Conservation (phyloP, 2,329 filamentous ascomycete species). For the Fusarium metavorans region DNA sequence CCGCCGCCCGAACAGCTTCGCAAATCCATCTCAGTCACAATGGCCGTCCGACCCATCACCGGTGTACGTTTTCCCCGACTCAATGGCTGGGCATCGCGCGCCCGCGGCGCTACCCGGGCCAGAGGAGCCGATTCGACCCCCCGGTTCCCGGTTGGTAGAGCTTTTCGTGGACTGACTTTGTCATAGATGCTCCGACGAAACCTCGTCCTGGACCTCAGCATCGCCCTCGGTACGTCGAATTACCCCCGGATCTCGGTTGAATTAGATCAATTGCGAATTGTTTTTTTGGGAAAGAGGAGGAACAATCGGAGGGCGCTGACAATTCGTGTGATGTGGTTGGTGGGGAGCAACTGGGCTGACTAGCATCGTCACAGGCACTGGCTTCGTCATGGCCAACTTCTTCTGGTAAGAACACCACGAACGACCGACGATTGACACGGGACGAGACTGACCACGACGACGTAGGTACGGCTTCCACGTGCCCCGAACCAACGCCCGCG, state of each 20-base stretch:
- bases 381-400: conserved; percentile 65
- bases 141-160: conserved; percentile 20
- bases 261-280: conserved; percentile 13
- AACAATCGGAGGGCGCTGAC: conserved; percentile 30
- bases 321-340: conserved; percentile 43
- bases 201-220: conserved; percentile 67
- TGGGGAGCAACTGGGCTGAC: conserved; percentile 50
- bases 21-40: conserved; percentile 52
- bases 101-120: conserved; percentile 18
- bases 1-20: conserved; percentile 37
- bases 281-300: conserved; percentile 21
- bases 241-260: background rate
- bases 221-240: conserved; percentile 66
- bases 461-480: conserved; percentile 72
- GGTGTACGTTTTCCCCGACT: conserved; percentile 62
- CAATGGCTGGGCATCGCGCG: conserved; percentile 47
- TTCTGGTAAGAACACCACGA: conserved; percentile 64
- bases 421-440: background rate
- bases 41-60: conserved; percentile 69
- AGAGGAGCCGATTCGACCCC: conserved; percentile 27
- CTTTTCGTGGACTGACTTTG: conserved; percentile 51
- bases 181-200: conserved; percentile 70
- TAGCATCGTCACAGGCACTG: conserved; percentile 57
- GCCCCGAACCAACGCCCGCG: conserved; percentile 69
- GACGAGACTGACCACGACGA: conserved; percentile 20